Evolutionary conservation across 2,329 filamentous ascomycete species (phyloP), one percentile per base, ranked within the genome.

Genomic region (Ophiosphaerella herpotricha): DNA sequence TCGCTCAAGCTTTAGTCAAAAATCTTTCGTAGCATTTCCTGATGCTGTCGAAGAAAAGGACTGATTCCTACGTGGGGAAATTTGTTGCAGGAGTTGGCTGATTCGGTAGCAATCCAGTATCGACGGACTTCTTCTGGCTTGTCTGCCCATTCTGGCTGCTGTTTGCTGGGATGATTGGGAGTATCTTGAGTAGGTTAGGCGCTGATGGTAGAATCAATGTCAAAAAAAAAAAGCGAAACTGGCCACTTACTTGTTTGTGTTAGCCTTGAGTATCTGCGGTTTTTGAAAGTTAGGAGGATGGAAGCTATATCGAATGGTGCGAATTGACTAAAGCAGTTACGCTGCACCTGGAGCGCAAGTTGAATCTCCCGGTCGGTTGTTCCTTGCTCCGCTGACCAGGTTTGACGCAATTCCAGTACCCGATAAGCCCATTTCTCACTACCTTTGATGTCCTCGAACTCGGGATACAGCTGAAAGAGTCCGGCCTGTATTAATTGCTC

Each of bases 111-210:
- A 44, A 33, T 44, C 46, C 46, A 50, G 40, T 44, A 50, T 40
- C 46, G 46, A 44, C 35, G 40, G 14, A 50, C 46, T 50, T 50
- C 46, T 4, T 32, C 16, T 50, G 39, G 46, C 40, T 50, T 50
- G 14, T 50, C 46, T 23, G 40, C 46, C 46, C 46, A 50, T 35
- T 35, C 32, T 26, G 46, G 46, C 21, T 7, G 39, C 34, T 31
- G 14, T 44, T 37, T 14, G 14, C 5, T 34, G 14, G 14, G 9
- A 14, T 29, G 32, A 37, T 37, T 39, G 18, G 37, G 16, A 43
- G 9, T 12, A 24, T 18, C 16, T 39, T 33, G 33, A 44, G 33
- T n/a, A 38, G 36, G 39, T 24, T 35, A 50, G 26, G 11, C 26
- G 26, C 26, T 11, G 26, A 29, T 29, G 4, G 26, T 11, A 29